Percentiles rank a stretch among this genome's conserved stretches.
These are phyloP conservation scores for Raphanus sativus DNA, from an alignment of 345 rosid genomes.

Conservation along the genomic window DNA sequence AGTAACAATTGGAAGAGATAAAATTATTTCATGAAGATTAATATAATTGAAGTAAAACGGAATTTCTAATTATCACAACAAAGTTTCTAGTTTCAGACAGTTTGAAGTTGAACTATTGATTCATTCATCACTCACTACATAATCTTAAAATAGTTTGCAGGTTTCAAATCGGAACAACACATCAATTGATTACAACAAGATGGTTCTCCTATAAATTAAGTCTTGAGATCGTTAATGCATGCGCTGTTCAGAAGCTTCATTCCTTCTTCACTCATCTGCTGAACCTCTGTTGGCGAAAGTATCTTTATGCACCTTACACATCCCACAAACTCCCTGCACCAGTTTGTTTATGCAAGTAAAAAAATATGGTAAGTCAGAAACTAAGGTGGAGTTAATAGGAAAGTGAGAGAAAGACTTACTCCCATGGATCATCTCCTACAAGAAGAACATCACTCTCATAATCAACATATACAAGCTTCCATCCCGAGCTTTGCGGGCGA, in stretches of 20 bases:
- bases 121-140: not conserved
- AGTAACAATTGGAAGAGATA: too few relatives aligned
- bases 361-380: not conserved
- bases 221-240: conserved; percentile 42
- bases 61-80: not conserved
- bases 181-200: conserved; percentile 34
- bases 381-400: not conserved
- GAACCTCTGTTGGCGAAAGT: conserved; percentile 89
- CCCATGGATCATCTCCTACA: conserved; percentile 99
- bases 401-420: conserved; percentile 52
- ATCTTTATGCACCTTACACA: conserved; percentile 99
- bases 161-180: conserved; percentile 26
- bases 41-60: not conserved
- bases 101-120: not conserved
- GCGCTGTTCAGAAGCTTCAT: conserved; percentile 89
- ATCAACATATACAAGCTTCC: conserved; percentile 97
- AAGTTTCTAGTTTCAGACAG: not conserved
- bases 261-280: conserved; percentile 99
- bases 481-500: conserved; percentile 73
- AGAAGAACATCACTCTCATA: conserved; percentile 94
- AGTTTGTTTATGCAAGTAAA: conserved; percentile 8
- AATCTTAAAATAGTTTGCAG: conserved; percentile 23
- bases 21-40: not conserved
- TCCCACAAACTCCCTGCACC: conserved; percentile 81
- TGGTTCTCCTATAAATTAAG: conserved; percentile 14